Percentiles rank a stretch among this genome's conserved stretches.
Evolutionary conservation across 495 filamentous ascomycete genomes (phyloP).

Genomic region (Podospora conica): DNA sequence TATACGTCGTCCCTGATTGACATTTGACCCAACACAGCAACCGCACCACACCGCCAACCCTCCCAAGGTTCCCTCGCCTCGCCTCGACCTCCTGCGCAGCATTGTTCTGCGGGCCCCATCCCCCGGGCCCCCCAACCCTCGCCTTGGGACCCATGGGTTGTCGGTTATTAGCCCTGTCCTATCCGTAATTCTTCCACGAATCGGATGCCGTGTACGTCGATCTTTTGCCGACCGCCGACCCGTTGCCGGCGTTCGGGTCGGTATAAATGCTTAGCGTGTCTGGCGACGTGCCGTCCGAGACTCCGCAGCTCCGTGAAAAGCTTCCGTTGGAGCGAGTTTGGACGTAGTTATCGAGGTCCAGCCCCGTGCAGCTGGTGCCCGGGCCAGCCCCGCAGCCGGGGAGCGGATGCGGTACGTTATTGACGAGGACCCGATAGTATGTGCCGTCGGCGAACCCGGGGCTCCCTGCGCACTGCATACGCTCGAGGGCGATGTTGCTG

Average conservation of each 20-base stretch:
- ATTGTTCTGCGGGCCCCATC: background rate
- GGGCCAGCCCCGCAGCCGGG: slow-evolving; percentile 31
- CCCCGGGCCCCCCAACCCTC: background rate
- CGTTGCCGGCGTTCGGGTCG: slow-evolving; percentile 27
- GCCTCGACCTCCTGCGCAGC: slow-evolving; percentile 1
- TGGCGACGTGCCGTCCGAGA: slow-evolving; percentile 29
- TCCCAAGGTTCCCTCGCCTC: slow-evolving; percentile 3
- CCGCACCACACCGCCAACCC: background rate
- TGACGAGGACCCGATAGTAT: slow-evolving; percentile 34
- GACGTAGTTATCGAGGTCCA: slow-evolving; percentile 26
- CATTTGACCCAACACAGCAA: background rate
- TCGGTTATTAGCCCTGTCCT: slow-evolving; percentile 1
- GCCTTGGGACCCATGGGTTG: background rate
- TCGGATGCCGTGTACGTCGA: background rate
- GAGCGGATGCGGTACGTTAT: slow-evolving; percentile 31
- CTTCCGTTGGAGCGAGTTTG: slow-evolving; percentile 28
- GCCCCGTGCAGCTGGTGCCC: slow-evolving; percentile 31
- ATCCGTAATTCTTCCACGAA: slow-evolving; percentile 5
- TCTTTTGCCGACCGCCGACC: slow-evolving; percentile 33
- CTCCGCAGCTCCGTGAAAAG: slow-evolving; percentile 30
- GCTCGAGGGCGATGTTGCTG: slow-evolving; percentile 39
- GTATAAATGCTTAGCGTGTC: slow-evolving; percentile 32
- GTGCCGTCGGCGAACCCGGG: slow-evolving; percentile 31
- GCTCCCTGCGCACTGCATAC: slow-evolving; percentile 33
- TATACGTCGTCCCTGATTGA: background rate